phyloP scores from a whole-genome alignment of 2,329 filamentous ascomycete species.

The Cladophialophora carrionii region DNA sequence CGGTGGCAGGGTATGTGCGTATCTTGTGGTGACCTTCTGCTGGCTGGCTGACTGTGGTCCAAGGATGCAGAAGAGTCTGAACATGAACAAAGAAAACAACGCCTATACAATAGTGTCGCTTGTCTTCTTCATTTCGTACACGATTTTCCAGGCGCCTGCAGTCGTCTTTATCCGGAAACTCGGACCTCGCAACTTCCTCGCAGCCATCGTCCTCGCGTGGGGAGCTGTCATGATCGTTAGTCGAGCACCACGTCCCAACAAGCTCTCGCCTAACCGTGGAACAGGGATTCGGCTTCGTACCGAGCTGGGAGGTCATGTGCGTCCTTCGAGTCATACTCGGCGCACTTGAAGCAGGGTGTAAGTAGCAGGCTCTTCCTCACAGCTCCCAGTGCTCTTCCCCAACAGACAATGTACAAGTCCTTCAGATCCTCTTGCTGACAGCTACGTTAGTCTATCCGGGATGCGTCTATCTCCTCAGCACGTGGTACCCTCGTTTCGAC shows the following conservation, averaged over 20 bases:
- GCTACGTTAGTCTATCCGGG: constrained; percentile 35
- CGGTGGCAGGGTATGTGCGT: constrained; percentile 75
- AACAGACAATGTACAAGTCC: neutral
- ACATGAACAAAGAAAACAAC: constrained; percentile 1
- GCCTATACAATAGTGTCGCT: constrained; percentile 43
- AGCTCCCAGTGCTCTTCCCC: neutral
- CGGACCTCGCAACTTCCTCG: constrained; percentile 50
- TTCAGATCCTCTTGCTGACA: neutral
- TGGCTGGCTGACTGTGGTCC: neutral
- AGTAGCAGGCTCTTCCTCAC: neutral
- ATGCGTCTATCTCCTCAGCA: constrained; percentile 67
- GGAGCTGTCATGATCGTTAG: constrained; percentile 47
- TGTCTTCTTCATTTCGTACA: constrained; percentile 74
- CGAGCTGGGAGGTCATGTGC: constrained; percentile 39
- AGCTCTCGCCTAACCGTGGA: constrained; percentile 22
- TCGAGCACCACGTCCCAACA: constrained; percentile 37
- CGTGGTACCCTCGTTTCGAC: constrained; percentile 39
- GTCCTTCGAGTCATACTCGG: constrained; percentile 57
- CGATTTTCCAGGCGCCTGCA: constrained; percentile 70
- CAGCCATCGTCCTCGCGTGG: constrained; percentile 45
- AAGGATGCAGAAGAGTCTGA: constrained; percentile 5
- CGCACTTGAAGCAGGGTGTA: constrained; percentile 63
- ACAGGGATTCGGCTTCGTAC: constrained; percentile 37
- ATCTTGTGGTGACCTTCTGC: neutral
- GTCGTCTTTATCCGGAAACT: constrained; percentile 69